phyloP scores from a whole-genome alignment of 1,139 yeast species.

The Wickerhamiella pararugosa region DNA sequence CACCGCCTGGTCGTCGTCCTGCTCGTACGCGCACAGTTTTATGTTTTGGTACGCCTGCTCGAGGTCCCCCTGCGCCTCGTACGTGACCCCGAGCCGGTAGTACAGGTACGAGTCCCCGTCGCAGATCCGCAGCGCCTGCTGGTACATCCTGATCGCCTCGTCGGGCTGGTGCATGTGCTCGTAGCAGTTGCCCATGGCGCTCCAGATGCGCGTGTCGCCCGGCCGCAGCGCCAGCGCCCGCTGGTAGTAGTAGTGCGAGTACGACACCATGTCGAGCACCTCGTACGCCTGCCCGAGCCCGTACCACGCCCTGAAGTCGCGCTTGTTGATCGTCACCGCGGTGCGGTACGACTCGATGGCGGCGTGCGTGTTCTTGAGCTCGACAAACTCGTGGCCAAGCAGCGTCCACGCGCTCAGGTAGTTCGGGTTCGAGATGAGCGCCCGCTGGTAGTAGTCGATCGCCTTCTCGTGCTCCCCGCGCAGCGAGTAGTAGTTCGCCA shows the following conservation, averaged over 20 bases:
- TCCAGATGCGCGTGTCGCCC: slow-evolving; percentile 90
- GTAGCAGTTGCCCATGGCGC: slow-evolving; percentile 81
- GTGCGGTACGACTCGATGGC: slow-evolving; percentile 91
- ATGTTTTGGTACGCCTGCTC: slow-evolving; percentile 31
- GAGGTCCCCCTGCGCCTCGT: slow-evolving; percentile 39
- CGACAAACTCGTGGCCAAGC: slow-evolving; percentile 98
- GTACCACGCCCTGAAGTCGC: slow-evolving; percentile 96
- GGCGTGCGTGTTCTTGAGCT: slow-evolving; percentile 88
- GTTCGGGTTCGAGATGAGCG: slow-evolving; percentile 62
- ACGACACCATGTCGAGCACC: slow-evolving; percentile 86
- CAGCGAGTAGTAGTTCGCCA: slow-evolving; percentile 87
- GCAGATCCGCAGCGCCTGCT: slow-evolving; percentile 34
- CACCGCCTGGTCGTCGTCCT: slow-evolving; percentile 46
- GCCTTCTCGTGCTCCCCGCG: slow-evolving; percentile 92
- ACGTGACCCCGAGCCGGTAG: slow-evolving; percentile 52
- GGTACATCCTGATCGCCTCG: slow-evolving; percentile 46
- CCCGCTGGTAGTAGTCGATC: slow-evolving; percentile 81
- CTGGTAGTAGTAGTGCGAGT: slow-evolving; percentile 84
- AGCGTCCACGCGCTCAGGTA: slow-evolving; percentile 93
- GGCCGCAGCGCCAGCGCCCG: slow-evolving; percentile 74
- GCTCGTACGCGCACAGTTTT: slow-evolving; percentile 59
- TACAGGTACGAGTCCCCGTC: slow-evolving; percentile 40
- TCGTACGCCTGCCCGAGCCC: slow-evolving; percentile 98
- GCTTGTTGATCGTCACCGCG: slow-evolving; percentile 78
- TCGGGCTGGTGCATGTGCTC: slow-evolving; percentile 57